Evolutionary conservation across 768 basidiomycete genomes (phyloP).

Genomic region (Chalciporus pseudorubinellus): DNA sequence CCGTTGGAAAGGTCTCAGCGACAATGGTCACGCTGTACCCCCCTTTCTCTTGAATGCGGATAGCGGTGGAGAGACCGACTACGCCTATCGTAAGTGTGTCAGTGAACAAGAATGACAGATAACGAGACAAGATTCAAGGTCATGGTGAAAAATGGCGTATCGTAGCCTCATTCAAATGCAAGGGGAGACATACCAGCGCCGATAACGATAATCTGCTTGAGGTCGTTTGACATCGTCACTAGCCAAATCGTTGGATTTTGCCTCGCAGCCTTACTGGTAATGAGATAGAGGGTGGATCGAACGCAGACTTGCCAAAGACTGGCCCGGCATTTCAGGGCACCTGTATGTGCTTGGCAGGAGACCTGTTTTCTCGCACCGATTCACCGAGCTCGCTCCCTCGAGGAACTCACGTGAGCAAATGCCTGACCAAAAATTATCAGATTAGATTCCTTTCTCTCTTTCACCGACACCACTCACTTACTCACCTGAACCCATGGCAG

Average conservation of each 20-base stretch:
- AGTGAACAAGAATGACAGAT: background rate
- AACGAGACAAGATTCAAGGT: too few relatives aligned
- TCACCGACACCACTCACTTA: background rate
- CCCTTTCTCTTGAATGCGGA: conserved; percentile 63
- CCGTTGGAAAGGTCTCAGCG: conserved; percentile 69
- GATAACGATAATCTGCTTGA: conserved; percentile 36
- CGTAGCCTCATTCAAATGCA: too few relatives aligned
- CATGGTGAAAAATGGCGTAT: too few relatives aligned
- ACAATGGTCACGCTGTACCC: conserved; percentile 67
- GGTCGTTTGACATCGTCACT: conserved; percentile 23
- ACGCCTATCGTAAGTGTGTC: conserved; percentile 50
- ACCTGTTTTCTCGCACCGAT: too few relatives aligned
- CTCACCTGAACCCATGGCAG: conserved; percentile 29
- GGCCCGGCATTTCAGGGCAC: too few relatives aligned
- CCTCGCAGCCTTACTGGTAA: background rate
- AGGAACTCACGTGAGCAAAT: conserved; percentile 1
- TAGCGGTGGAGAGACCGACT: conserved; percentile 71
- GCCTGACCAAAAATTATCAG: background rate
- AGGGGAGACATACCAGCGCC: conserved; percentile 43
- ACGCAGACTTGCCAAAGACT: too few relatives aligned
- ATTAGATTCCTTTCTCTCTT: background rate
- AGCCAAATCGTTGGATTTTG: background rate
- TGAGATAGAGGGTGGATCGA: too few relatives aligned
- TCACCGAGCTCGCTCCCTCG: too few relatives aligned
- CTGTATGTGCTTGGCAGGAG: too few relatives aligned